Percentiles rank a stretch among this genome's conserved stretches.
These are phyloP conservation scores for Solanum chmielewskii DNA, from an alignment of 257 asterid species.

Conservation along the genomic window DNA sequence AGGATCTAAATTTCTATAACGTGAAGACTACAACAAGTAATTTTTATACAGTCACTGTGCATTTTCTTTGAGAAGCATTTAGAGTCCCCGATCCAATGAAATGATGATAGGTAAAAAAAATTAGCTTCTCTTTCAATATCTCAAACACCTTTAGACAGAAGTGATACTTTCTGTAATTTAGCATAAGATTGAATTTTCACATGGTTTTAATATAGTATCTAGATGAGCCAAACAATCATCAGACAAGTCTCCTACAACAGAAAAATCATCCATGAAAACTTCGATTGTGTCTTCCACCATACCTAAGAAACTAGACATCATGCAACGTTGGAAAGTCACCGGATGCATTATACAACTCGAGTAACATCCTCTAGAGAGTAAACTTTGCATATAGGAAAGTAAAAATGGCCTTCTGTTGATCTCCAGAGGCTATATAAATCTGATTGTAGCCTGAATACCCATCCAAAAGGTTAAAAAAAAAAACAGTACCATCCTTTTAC, in stretches of 20 bases:
- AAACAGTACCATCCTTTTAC: too few species aligned
- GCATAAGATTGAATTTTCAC: not conserved
- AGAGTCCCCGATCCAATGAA: not conserved
- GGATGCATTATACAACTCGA: too few species aligned
- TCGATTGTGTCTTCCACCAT: not conserved
- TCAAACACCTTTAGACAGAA: not conserved
- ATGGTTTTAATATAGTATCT: too few species aligned
- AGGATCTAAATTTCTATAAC: not conserved
- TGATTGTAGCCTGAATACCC: not conserved
- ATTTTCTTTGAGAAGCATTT: too few species aligned
- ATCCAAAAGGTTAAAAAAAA: not conserved
- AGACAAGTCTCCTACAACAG: not conserved
- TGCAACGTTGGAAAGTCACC: not conserved
- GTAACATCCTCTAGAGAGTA: not conserved
- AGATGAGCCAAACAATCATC: not conserved
- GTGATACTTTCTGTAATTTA: not conserved
- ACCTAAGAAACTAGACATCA: not conserved
- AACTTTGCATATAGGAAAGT: not conserved
- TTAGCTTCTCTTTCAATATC: not conserved
- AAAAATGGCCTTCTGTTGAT: not conserved
- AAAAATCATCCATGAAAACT: not conserved
- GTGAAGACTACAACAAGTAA: not conserved
- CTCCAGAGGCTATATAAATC: not conserved
- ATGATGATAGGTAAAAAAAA: not conserved
- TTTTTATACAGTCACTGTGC: not conserved